Evolutionary conservation across 2,329 filamentous ascomycete species (phyloP).

Genomic region (Colletotrichum truncatum): DNA sequence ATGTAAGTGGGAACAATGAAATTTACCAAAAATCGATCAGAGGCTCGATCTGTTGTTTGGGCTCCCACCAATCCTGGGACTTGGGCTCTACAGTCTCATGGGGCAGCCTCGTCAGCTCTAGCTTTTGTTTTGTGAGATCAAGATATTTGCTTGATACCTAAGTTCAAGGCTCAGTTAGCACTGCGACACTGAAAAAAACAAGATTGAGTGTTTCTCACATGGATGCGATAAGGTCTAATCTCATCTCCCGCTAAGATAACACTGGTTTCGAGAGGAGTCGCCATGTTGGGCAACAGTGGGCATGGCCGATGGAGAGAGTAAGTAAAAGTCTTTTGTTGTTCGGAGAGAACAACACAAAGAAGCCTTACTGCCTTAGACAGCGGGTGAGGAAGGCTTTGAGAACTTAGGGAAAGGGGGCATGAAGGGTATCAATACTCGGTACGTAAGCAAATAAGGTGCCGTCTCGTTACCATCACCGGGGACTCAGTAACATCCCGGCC

Average conservation of each 20-base stretch:
- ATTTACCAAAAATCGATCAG: constrained; percentile 72
- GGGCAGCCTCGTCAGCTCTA: constrained; percentile 72
- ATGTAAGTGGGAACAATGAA: neutral
- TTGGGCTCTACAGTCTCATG: constrained; percentile 61
- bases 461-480: constrained; percentile 10
- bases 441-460: neutral
- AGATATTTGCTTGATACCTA: constrained; percentile 73
- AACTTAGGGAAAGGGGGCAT: neutral
- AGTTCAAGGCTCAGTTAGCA: neutral
- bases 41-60: constrained; percentile 70
- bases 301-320: neutral
- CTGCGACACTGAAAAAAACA: constrained; percentile 41
- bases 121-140: constrained; percentile 72
- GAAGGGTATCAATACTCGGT: neutral
- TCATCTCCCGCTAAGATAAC: constrained; percentile 47
- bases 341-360: neutral
- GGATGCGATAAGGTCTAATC: constrained; percentile 64
- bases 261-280: neutral
- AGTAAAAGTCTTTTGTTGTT: neutral
- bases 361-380: neutral
- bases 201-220: constrained; percentile 52
- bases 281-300: constrained; percentile 3
- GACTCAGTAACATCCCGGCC: constrained; percentile 8
- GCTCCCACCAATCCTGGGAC: constrained; percentile 64
- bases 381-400: neutral